Base-by-base conservation (phyloP, 1,284 basidiomycete species). In the Taiwanofungus camphoratus region DNA sequence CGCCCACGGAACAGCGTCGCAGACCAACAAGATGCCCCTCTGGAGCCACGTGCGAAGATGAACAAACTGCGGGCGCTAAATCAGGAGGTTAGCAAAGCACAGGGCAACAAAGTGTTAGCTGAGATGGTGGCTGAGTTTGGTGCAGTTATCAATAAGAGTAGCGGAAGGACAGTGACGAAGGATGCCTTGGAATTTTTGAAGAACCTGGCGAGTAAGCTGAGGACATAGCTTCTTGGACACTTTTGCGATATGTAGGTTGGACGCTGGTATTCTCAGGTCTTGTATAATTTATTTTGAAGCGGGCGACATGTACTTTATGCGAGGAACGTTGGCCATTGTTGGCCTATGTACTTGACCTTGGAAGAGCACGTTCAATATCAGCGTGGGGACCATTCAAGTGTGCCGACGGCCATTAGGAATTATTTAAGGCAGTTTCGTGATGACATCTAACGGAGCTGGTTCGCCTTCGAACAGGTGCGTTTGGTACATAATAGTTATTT, bases 181-280 rank as follows among this genome's bases (percentile, higher is more conserved):
- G 82, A 87, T 52, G 84, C 83, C 31, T 73, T 86, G 55, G 73
- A 70, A 4, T 87, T 87, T 60, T 62, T 87, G 44, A 75, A 79
- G 41, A 75, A 74, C 33, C 56, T 86, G 30, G 72, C 76, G 5
- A 66, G 64, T 37, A 66, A 77, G 46, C 57, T 87, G 48, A 65
- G 63, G 50, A 62, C 52, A 27, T 42, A 56, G 36, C 39, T 54
- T 29, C 26, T 8, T 27, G 26, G 26, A 27, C 26, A 27, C 7
- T 27, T 27, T 27, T 7, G 26, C 26, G 26, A 27, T 27, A 27
- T 13, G 26, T 13, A 27, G 26, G n/a, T n/a, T n/a, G n/a, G n/a
- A n/a, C n/a, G n/a, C n/a, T n/a, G n/a, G n/a, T n/a, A n/a, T n/a
- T n/a, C n/a, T n/a, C n/a, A n/a, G n/a, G n/a, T n/a, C n/a, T n/a